Conservation (phyloP, 495 filamentous ascomycete genomes). For the Neurospora sp. region DNA sequence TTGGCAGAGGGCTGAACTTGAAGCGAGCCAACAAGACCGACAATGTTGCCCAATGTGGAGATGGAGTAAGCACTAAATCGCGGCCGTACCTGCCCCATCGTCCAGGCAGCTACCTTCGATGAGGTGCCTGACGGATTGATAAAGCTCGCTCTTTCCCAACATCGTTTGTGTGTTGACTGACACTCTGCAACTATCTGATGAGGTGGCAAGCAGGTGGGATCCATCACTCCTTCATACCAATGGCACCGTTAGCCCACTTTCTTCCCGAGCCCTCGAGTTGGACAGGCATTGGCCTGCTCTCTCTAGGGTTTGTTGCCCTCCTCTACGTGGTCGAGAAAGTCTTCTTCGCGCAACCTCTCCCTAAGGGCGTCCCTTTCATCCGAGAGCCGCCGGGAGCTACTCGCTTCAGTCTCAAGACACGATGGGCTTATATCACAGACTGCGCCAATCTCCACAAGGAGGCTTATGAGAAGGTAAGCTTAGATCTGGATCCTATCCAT, state of each 20-base stretch:
- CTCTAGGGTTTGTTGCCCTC: neutral
- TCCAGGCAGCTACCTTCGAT: neutral
- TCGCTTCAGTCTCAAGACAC: constrained; percentile 14
- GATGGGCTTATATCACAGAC: constrained; percentile 5
- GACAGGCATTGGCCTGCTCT: neutral
- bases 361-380: constrained; percentile 12
- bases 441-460: constrained; percentile 13
- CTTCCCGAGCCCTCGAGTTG: neutral
- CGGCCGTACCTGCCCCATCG: neutral
- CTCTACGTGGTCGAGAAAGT: neutral
- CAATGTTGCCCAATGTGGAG: neutral
- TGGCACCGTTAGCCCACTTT: neutral
- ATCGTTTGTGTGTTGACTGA: neutral
- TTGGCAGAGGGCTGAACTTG: neutral
- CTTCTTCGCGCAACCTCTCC: constrained; percentile 13
- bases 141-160: neutral
- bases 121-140: neutral
- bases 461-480: constrained; percentile 19
- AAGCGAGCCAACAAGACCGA: neutral
- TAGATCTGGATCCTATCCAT: neutral
- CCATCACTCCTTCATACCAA: neutral
- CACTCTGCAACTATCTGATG: neutral
- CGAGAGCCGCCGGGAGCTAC: constrained; percentile 10
- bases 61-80: neutral
- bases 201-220: neutral